A percentile compares a stretch with the other conserved stretches of the same genome.
Evolutionary conservation across 495 filamentous ascomycete species (phyloP).

Genomic region (Chaetomidium leptoderma): DNA sequence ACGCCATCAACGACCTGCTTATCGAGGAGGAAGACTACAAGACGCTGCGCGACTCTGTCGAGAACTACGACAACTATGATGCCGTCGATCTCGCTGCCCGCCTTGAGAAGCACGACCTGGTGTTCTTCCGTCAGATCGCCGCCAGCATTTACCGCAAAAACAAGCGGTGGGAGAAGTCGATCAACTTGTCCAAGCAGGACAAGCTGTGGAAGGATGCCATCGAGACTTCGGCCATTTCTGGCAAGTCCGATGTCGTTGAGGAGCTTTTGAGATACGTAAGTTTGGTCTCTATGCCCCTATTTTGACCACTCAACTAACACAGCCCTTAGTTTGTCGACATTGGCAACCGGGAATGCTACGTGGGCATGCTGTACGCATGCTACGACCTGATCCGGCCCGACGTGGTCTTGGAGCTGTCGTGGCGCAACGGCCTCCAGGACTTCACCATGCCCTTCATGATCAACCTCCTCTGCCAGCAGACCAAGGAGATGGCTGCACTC

Average conservation of each 20-base stretch:
- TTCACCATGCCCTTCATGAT: conserved; percentile 99
- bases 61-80: conserved; percentile 99
- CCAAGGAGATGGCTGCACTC: conserved; percentile 72
- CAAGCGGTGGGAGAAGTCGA: conserved; percentile 99
- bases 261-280: conserved; percentile 95
- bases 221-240: conserved; percentile 94
- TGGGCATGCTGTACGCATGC: conserved; percentile 97
- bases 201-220: conserved; percentile 99
- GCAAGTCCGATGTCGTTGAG: conserved; percentile 86
- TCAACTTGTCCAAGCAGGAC: conserved; percentile 96
- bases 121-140: conserved; percentile 99
- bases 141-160: conserved; percentile 99
- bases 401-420: conserved; percentile 90
- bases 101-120: conserved; percentile 90
- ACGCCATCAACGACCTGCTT: conserved; percentile 94
- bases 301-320: conserved; percentile 29
- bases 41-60: conserved; percentile 93
- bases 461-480: conserved; percentile 90
- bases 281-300: conserved; percentile 24
- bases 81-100: conserved; percentile 90
- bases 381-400: conserved; percentile 94
- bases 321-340: conserved; percentile 88
- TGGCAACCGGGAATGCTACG: conserved; percentile 97
- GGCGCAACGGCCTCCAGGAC: conserved; percentile 91
- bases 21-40: conserved; percentile 99